Base-by-base conservation (phyloP, 2,329 filamentous ascomycete species). In the Aspergillus bombycis region DNA sequence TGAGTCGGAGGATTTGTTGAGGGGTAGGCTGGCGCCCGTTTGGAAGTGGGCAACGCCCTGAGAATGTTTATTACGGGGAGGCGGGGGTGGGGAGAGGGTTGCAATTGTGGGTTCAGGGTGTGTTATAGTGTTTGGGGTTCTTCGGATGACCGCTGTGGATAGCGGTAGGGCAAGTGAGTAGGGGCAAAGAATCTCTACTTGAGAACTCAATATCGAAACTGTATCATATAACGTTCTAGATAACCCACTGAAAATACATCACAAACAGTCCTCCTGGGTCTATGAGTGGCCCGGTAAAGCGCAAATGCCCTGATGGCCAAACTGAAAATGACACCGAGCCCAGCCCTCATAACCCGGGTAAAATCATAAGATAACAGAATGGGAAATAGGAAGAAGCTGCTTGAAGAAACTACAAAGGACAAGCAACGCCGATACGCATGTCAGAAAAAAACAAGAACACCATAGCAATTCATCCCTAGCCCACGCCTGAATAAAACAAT, bases 401-500 rank as follows among this genome's bases (percentile, higher is more conserved):
- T 32, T 50, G 57, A 54, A 57, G 48, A 57, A 61, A 23, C 50
- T 30, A 52, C 48, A 28, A 26, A 32, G 43, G 16, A 52, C 21
- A n/a, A 23, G 11, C 28, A 36, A 53, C 60, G 43, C 54, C 54
- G 14, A 57, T 9, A 23, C 57, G 38, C 12, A 14, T 28, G 53
- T 14, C 30, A 45, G 26, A 14, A 50, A 14, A 50, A n/a, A 58
- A 41, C 21, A 62, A 38, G 32, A 46, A 56, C 21, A 32, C 59
- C 53, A 57, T 48, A 62, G 32, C 34, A 56, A 46, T 10, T 36
- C 30, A 54, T 23, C 28, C 55, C 23, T 43, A 50, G 43, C 60
- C 60, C 45, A 46, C 43, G n/a, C 38, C 57, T 16, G 19, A 58
- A 7, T 21, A 45, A 48, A 62, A 50, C 58, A 58, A 57, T 54